Evolutionary conservation across 2,329 filamentous ascomycete genomes (phyloP), one percentile per base, ranked within the genome.

Genomic region (Cryphonectria carpinicola): DNA sequence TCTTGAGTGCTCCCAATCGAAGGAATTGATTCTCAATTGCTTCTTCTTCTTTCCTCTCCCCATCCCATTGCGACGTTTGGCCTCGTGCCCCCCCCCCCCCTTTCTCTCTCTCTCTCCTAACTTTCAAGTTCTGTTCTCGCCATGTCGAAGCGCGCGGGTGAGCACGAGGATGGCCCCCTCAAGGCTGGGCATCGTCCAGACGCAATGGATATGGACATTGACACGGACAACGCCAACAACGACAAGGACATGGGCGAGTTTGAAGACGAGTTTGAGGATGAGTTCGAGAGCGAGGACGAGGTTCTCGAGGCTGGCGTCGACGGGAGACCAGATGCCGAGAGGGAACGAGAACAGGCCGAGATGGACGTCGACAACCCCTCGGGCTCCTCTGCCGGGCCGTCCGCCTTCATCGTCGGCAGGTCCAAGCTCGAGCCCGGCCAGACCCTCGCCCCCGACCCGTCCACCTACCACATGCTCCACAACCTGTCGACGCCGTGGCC

Each of bases 401-500:
- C 93, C 80, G 97, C 94, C 56, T 99, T 98, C 82, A 98, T 99
- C 77, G 94, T 97, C 75, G 96, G 96, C 74, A 90, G 96, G 77
- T 94, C 94, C 81, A 95, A 96, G 84, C 88, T 98, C 74, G 93
- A 94, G 74, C 91, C 94, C 17, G 95, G 94, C 76, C 94, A 98
- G 85, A 95, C 94, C 6, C 88, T 99, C 70, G 90, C 94, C 4
- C 95, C 96, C 19, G 96, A 99, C 82, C 87, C 93, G 71, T 93
- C 93, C n/a, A 95, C 95, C 7, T 99, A 99, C 84, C 92, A 98
- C 80, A 97, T 99, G 94, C 89, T 99, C 71, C 96, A 99, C 85
- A 94, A 90, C 73, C 88, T 99, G 74, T 96, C 92, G 81, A 95
- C 95, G 10, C 94, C 94, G 1, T 99, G 96, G 96, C 96, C 96